Base-by-base conservation (phyloP, 1,284 basidiomycete genomes). In the Sporisorium sorghi region DNA sequence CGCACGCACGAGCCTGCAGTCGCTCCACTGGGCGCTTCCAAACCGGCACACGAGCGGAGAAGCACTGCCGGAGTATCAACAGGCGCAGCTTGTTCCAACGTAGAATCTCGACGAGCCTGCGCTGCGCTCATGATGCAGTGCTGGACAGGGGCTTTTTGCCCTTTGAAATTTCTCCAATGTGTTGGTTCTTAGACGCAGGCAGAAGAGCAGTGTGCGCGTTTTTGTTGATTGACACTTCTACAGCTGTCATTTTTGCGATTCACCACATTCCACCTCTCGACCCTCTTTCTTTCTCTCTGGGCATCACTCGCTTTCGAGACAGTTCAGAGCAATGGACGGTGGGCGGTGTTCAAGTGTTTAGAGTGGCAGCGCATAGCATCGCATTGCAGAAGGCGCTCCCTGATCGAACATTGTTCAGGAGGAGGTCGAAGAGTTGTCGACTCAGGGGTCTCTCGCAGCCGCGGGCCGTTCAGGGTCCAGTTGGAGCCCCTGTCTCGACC, bases 161-260 rank as follows among this genome's bases (percentile, higher is more conserved):
- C 24, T 47, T 12, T 10, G 21, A 42, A 53, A 43, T 54, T 54
- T 30, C 26, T 46, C 44, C 43, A 23, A 44, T 10, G 14, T 5
- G 28, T 30, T 9, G 5, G n/a, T n/a, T n/a, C n/a, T n/a, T n/a
- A n/a, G n/a, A n/a, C n/a, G n/a, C n/a, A n/a, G n/a, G n/a, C n/a
- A n/a, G n/a, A n/a, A n/a, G n/a, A n/a, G 3, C 7, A 1, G 40
- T 24, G 10, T 21, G 17, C 17, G 33, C 21, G 48, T 23, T 11
- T 19, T 35, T 17, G 67, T 64, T 70, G 67, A 44, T 44, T 70
- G 67, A 70, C 67, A 59, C 19, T 56, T 70, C 67, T 64, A 70
- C 60, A 39, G 5, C 26, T 24, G 35, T 30, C 26, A 33, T 15
- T 6, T 26, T 44, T n/a, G n/a, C 43, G 24, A 26, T 9, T 5